These are phyloP conservation scores for Phytophthora cactorum DNA, from an alignment of 352 stramenopile genomes.

Conservation along the genomic window DNA sequence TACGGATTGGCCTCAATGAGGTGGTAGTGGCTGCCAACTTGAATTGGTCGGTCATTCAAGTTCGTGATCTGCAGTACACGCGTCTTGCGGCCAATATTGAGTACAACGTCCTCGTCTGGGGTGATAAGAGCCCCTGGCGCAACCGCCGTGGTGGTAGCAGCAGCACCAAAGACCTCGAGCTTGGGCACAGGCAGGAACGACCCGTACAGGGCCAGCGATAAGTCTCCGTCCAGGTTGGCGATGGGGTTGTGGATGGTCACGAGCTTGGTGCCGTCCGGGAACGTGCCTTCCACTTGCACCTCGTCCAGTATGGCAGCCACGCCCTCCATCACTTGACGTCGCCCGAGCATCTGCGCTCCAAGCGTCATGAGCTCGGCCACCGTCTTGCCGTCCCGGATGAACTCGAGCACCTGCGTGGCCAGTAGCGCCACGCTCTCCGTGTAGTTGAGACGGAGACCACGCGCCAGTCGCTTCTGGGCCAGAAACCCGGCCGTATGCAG, in stretches of 20 bases:
- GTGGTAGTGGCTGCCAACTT: constrained; percentile 96
- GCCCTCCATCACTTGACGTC: constrained; percentile 93
- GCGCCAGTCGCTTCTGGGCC: constrained; percentile 94
- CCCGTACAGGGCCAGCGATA: constrained; percentile 93
- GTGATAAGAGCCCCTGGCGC: constrained; percentile 70
- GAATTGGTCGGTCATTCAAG: constrained; percentile 94
- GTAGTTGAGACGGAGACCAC: constrained; percentile 94
- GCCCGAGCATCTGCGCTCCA: constrained; percentile 86
- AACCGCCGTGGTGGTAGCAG: constrained; percentile 20
- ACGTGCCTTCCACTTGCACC: constrained; percentile 97
- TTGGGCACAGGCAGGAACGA: constrained; percentile 93
- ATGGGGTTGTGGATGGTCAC: constrained; percentile 96
- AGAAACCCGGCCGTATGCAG: constrained; percentile 90
- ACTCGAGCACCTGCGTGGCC: constrained; percentile 94
- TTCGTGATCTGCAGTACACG: constrained; percentile 94
- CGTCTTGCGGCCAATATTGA: constrained; percentile 85
- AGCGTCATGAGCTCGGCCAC: constrained; percentile 91
- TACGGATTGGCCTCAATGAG: constrained; percentile 96
- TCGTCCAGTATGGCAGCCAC: constrained; percentile 91
- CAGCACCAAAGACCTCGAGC: constrained; percentile 64
- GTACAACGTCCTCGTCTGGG: constrained; percentile 64
- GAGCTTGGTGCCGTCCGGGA: constrained; percentile 98
- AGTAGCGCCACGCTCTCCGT: constrained; percentile 94
- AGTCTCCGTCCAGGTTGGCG: constrained; percentile 85
- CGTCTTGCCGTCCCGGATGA: constrained; percentile 92